Evolutionary conservation across 2,329 filamentous ascomycete genomes (phyloP).

Genomic region (Fusarium sterilihyphosum): DNA sequence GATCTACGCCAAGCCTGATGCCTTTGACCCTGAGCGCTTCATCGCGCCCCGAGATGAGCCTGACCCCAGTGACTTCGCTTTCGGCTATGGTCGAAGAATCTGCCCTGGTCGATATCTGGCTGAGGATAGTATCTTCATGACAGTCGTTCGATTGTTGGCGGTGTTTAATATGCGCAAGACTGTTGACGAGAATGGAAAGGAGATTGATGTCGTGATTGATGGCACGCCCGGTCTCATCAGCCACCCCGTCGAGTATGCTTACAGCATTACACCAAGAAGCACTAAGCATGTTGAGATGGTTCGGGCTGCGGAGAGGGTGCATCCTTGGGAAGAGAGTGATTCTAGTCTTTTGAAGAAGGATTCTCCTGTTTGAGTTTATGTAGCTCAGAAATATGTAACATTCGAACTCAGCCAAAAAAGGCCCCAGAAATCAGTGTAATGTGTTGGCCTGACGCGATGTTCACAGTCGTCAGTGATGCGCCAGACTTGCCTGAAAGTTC

Average conservation of each 20-base stretch:
- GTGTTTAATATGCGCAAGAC: conserved; percentile 54
- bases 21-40: conserved; percentile 49
- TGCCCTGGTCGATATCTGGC: conserved; percentile 50
- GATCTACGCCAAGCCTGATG: conserved; percentile 61
- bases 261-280: conserved; percentile 34
- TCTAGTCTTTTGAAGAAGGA: conserved; percentile 9
- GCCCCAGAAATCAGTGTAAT: neutral
- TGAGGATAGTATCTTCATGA: conserved; percentile 47
- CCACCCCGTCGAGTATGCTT: conserved; percentile 26
- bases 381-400: neutral
- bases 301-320: conserved; percentile 20
- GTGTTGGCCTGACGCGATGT: neutral
- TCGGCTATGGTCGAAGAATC: conserved; percentile 50
- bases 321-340: conserved; percentile 41
- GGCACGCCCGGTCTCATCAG: conserved; percentile 29
- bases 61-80: conserved; percentile 45
- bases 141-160: conserved; percentile 54
- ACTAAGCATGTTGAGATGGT: conserved; percentile 28
- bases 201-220: conserved; percentile 30
- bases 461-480: neutral
- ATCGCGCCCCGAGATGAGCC: conserved; percentile 44
- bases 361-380: neutral
- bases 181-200: conserved; percentile 26
- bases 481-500: neutral
- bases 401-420: neutral